Evolutionary conservation across 176 grass and related monocot species (phyloP), one percentile per base, ranked within the genome.

Genomic region (Eremochloa ophiuroides): DNA sequence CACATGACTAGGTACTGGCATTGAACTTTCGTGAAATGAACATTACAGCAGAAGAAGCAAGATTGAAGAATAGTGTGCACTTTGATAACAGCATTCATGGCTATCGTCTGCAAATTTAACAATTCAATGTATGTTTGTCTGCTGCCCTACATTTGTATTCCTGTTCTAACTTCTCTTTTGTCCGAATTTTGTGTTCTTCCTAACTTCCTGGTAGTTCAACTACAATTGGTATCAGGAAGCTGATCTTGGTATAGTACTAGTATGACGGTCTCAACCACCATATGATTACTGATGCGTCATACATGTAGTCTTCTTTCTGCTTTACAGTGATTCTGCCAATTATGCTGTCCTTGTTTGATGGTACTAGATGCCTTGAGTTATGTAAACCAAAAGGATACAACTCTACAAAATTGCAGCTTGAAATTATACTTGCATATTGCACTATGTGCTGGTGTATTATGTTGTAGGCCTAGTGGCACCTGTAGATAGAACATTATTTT

Each of bases 81-180:
- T 62, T 76, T 56, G 30, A 43, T 78, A 9, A 29, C 65, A 75
- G 35, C 55, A 41, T 18, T 25, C 34, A 43, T 66, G 22, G 27
- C 2, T 22, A 56, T 66, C 10, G 22, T 55, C 10, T 64, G 30
- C 65, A 61, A 75, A 51, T 69, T 63, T 14, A 71, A 29, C 51
- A 82, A 65, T 44, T 78, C 35, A 74, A 10, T 44, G 15, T 58
- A 70, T 67, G 68, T 8, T 12, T 88, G 56, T 47, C 17, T 30
- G 40, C 34, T 46, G 3, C 48, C 81, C 69, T 73, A 39, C 15
- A 68, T 2, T 31, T 70, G 14, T 83, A 77, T 87, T 71, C 72
- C 58, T 15, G 51, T 44, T n/a, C 40, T 41, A 47, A 34, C 60
- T 51, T 77, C 20, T 62, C 62, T 69, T 41, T 41, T 73, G 53